phyloP scores from a whole-genome alignment of 2,329 filamentous ascomycete genomes.

The Fusarium pseudocircinatum region DNA sequence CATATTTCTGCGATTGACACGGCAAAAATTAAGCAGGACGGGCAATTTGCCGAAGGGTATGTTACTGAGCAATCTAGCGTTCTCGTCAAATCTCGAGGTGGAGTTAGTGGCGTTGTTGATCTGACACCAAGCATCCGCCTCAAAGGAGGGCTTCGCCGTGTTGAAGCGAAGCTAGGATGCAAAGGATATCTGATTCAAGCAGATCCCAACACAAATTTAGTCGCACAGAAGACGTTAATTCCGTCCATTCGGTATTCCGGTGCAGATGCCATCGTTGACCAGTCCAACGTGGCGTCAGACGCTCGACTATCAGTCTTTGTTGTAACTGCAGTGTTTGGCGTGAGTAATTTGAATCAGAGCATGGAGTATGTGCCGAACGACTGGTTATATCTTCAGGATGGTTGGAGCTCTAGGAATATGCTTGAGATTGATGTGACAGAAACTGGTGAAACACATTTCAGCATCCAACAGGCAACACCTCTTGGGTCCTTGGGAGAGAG shows the following conservation, averaged over 20 bases:
- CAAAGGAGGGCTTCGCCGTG: not conserved
- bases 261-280: rapidly evolving
- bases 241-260: not conserved
- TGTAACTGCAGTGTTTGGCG: not conserved
- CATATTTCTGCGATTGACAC: not conserved
- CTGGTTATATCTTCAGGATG: not conserved
- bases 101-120: constrained; percentile 14
- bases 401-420: not conserved
- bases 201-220: constrained; percentile 28
- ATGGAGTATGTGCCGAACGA: not conserved
- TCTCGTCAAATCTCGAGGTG: constrained; percentile 7
- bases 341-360: not conserved
- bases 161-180: not conserved
- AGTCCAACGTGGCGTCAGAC: not conserved
- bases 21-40: not conserved
- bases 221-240: constrained; percentile 20
- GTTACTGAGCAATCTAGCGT: not conserved
- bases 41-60: not conserved
- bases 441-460: not conserved
- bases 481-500: not conserved
- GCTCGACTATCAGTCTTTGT: not conserved
- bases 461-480: not conserved
- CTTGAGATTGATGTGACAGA: not conserved
- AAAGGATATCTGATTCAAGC: not conserved
- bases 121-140: not conserved